phyloP scores from a whole-genome alignment of 2,329 filamentous ascomycete species.

The Thelonectria rubi region DNA sequence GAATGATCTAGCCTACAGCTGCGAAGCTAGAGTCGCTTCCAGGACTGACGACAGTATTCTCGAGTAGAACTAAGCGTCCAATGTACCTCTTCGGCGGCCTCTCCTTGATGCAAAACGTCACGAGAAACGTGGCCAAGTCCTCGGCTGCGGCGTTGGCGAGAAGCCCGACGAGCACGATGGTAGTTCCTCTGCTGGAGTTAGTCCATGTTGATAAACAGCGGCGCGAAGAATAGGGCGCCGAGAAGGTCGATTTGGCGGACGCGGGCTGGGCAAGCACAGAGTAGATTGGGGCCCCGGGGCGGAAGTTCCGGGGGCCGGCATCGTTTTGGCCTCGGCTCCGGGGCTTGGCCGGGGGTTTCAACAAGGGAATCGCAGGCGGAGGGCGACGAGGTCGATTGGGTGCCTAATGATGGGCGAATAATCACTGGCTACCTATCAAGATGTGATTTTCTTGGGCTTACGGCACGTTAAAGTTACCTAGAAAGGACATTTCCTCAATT shows the following conservation, averaged over 20 bases:
- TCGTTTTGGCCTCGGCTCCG: too few relatives aligned
- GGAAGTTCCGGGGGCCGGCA: neutral
- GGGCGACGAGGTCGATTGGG: too few relatives aligned
- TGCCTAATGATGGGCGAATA: too few relatives aligned
- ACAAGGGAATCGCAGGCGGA: too few relatives aligned
- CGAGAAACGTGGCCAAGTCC: constrained; percentile 69
- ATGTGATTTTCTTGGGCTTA: too few relatives aligned
- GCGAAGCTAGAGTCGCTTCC: neutral
- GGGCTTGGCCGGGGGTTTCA: too few relatives aligned
- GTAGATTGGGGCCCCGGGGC: neutral
- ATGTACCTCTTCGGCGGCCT: constrained; percentile 56
- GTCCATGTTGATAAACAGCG: constrained; percentile 62
- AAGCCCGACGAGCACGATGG: constrained; percentile 75
- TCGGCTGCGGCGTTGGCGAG: constrained; percentile 73
- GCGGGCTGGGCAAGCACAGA: too few relatives aligned
- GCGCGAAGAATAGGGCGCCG: constrained; percentile 80
- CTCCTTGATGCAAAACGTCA: constrained; percentile 64
- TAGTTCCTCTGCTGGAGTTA: constrained; percentile 61
- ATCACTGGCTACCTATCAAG: too few relatives aligned
- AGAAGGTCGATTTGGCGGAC: constrained; percentile 73
- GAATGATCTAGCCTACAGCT: neutral
- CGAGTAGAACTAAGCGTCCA: neutral
- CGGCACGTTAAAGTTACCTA: too few relatives aligned
- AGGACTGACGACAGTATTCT: neutral
- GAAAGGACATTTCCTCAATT: too few relatives aligned